Percentiles rank a stretch among this genome's conserved stretches.
Evolutionary conservation across 495 filamentous ascomycete genomes (phyloP).

Genomic region (Trichoderma orchidacearum): DNA sequence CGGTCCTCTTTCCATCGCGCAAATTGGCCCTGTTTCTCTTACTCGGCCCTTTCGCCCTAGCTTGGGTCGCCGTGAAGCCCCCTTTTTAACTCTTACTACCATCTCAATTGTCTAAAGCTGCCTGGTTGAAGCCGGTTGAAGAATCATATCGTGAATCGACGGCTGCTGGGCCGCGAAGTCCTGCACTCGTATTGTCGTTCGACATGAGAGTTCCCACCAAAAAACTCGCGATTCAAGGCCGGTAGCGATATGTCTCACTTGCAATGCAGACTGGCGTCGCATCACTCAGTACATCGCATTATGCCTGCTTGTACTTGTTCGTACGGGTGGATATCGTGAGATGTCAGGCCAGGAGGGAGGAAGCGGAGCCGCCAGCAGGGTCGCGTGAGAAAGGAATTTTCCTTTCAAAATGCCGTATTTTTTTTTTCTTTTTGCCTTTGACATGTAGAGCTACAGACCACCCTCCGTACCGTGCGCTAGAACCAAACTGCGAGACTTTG

Average conservation of each 20-base stretch:
- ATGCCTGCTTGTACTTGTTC: not conserved
- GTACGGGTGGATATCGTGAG: not conserved
- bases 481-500: no score
- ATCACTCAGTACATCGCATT: not conserved
- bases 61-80: not conserved
- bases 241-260: no score
- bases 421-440: no score
- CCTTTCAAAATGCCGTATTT: not conserved
- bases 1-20: not conserved
- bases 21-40: not conserved
- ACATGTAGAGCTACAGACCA: no score
- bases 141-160: not conserved
- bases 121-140: not conserved
- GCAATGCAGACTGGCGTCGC: not conserved
- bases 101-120: not conserved
- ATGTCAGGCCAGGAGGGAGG: not conserved
- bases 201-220: no score
- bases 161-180: not conserved
- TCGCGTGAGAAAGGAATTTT: not conserved
- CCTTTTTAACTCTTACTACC: no score
- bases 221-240: no score
- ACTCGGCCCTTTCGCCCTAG: not conserved
- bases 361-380: not conserved
- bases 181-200: not conserved
- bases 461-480: no score